Evolutionary conservation across 1,139 yeast genomes (phyloP).

Genomic region (Yamadazyma songkhlaensis): DNA sequence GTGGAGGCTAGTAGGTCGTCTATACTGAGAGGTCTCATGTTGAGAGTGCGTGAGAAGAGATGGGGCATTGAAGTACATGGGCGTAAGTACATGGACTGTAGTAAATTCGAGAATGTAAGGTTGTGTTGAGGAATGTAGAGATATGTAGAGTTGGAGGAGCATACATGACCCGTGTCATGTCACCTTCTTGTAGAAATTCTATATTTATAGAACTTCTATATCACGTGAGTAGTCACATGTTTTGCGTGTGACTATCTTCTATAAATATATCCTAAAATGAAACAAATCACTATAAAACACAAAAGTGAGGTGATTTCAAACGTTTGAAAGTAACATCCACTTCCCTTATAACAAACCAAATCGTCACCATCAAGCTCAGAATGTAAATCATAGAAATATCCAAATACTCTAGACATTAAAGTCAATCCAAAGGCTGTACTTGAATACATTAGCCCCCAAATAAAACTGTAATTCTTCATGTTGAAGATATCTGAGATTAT

Average conservation of each 20-base stretch:
- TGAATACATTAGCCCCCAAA: slow-evolving; percentile 76
- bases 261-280: slow-evolving; percentile 24
- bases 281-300: slow-evolving; percentile 22
- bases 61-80: no score
- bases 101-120: no score
- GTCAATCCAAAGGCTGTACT: slow-evolving; percentile 44
- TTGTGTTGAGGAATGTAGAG: no score
- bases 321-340: slow-evolving; percentile 36
- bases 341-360: slow-evolving; percentile 36
- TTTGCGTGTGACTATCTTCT: slow-evolving; percentile 8
- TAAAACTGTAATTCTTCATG: slow-evolving; percentile 65
- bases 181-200: no score
- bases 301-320: slow-evolving; percentile 32
- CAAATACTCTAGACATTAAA: slow-evolving; percentile 39
- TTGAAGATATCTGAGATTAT: slow-evolving; percentile 77
- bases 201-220: no score
- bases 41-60: no score
- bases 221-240: not conserved
- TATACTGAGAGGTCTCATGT: slow-evolving; percentile 11
- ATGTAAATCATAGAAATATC: slow-evolving; percentile 33
- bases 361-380: slow-evolving; percentile 26
- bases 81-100: no score
- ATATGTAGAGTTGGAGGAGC: no score
- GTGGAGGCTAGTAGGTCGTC: slow-evolving; percentile 10
- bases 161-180: no score